Conservation (phyloP, 805 yeast genomes). For the Wickerhamiella brachini region DNA sequence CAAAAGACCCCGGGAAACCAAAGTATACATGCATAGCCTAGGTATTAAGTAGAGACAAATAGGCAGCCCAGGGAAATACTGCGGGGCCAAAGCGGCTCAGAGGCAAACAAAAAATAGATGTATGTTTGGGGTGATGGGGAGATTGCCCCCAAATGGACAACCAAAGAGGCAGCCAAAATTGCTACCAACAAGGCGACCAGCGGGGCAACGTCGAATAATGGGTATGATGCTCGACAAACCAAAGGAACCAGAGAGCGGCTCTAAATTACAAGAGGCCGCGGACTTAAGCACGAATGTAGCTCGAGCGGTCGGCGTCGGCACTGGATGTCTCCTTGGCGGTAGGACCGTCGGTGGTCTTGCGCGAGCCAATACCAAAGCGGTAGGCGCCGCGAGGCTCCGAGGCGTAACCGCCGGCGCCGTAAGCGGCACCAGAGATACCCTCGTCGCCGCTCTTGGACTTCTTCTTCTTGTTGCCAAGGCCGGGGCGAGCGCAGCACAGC, state of each 20-base stretch:
- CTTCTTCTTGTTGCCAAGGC: constrained; percentile 69
- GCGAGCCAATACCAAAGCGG: constrained; percentile 15
- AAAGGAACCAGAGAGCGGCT: not conserved
- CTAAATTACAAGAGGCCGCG: not conserved
- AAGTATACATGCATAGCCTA: not conserved
- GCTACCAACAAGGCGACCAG: too few relatives aligned
- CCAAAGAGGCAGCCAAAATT: too few relatives aligned
- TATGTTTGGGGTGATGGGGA: not conserved
- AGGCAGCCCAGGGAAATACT: not conserved
- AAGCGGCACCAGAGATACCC: not conserved
- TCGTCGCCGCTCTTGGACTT: not conserved
- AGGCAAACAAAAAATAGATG: not conserved
- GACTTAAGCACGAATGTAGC: constrained; percentile 18
- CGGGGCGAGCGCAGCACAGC: constrained; percentile 34
- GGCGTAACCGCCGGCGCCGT: not conserved
- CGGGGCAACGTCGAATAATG: not conserved
- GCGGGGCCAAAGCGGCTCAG: not conserved
- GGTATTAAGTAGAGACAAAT: not conserved
- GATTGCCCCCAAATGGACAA: not conserved
- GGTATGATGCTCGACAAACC: not conserved
- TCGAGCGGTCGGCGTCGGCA: constrained; percentile 16
- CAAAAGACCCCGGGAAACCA: not conserved
- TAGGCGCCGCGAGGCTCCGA: constrained; percentile 9
- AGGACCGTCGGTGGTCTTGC: constrained; percentile 14
- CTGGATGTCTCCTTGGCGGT: not conserved